phyloP scores from a whole-genome alignment of 306 rosid species.

The Potentilla sterilis region DNA sequence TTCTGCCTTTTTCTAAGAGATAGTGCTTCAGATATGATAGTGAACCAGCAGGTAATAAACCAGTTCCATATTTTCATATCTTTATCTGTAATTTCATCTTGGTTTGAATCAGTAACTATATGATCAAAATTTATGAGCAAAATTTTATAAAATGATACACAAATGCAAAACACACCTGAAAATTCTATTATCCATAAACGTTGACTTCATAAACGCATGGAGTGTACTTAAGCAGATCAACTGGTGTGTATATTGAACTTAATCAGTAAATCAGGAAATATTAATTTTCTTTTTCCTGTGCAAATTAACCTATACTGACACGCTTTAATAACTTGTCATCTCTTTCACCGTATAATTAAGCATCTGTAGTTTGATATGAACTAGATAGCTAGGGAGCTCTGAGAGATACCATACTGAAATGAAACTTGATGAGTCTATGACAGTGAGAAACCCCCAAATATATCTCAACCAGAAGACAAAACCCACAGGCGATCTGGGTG shows the following conservation, averaged over 20 bases:
- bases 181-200: neutral
- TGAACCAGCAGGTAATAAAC: neutral
- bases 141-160: neutral
- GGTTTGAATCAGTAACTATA: neutral
- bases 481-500: neutral
- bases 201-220: neutral
- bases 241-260: neutral
- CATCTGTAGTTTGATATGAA: neutral
- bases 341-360: neutral
- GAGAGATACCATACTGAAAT: neutral
- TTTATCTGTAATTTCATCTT: neutral
- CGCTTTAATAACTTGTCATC: neutral
- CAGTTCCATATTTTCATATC: neutral
- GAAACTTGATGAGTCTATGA: neutral
- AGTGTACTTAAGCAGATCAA: neutral
- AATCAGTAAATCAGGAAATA: neutral
- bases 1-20: neutral
- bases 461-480: conserved; percentile 4
- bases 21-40: neutral
- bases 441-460: neutral
- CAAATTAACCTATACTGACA: neutral
- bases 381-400: neutral
- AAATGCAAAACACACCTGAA: neutral
- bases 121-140: neutral
- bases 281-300: neutral